Evolutionary conservation across 2,329 filamentous ascomycete genomes (phyloP), one percentile per base, ranked within the genome.

Genomic region (Geosmithia putterillii): DNA sequence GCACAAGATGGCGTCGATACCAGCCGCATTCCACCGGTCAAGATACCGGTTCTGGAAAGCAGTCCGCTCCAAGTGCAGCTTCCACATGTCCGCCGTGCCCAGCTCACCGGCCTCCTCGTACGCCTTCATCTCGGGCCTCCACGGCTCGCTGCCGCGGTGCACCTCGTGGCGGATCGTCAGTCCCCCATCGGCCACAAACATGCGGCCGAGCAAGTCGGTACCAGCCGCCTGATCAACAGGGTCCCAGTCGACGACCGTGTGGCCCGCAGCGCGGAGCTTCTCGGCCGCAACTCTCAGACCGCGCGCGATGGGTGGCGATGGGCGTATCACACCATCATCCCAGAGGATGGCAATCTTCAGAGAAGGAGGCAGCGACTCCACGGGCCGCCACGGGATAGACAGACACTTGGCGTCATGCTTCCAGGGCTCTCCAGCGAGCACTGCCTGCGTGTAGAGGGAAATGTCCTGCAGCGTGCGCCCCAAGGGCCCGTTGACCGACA

Each of bases 271-370:
- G 35, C 51, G 48, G 39, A 63, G 25, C 1, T 46, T 49, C 3
- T 52, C 48, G 3, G 53, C 50, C 7, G 58, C 52, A 3, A 40
- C 52, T 4, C 56, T 42, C 4, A 64, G 28, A 2, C 50, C 61
- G 18, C 61, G 55, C 28, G 32, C 18, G n/a, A 42, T 25, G 5
- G 41, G 41, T 12, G 41, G 41, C 14, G 25, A 10, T 14, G 41
- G 41, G 8, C 15, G 18, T 7, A 42, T 79, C 41, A 79, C 66
- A 9, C 71, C 74, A 54, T 86, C 82, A 55, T 80, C 64, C 70
- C 73, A 78, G 58, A 84, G 65, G 25, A 85, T 71, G 4, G 65
- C 81, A 43, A 86, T 63, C 38, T 64, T 72, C 20, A 83, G 56
- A 43, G 57, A 69, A 19, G 42, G 3, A 0, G 64, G 58, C 3